Percentiles rank a stretch among this genome's conserved stretches.
These are phyloP conservation scores for Ananas comosus DNA, from an alignment of 176 grass and related monocot genomes.

Conservation along the genomic window DNA sequence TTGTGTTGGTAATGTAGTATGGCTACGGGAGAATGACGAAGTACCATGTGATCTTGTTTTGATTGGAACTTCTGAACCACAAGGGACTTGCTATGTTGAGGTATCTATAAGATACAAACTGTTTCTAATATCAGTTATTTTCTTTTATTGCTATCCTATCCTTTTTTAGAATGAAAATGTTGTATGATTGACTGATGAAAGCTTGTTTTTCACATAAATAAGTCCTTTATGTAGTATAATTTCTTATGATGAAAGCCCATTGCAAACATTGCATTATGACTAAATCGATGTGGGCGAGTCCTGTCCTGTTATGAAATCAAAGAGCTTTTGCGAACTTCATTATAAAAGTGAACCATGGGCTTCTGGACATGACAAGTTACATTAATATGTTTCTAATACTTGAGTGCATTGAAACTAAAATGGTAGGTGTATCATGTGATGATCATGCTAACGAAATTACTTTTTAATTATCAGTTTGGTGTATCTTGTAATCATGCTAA, in stretches of 20 bases:
- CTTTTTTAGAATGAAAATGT: neutral
- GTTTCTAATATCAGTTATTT: neutral
- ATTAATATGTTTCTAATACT: no score
- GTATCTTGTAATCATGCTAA: no score
- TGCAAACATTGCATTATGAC: no score
- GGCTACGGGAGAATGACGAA: conserved; percentile 92
- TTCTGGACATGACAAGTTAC: no score
- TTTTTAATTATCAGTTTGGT: no score
- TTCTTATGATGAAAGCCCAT: no score
- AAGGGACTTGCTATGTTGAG: conserved; percentile 95
- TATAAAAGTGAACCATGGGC: neutral
- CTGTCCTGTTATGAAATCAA: neutral
- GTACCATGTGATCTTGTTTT: conserved; percentile 91
- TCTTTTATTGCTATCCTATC: neutral
- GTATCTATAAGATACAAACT: conserved; percentile 28
- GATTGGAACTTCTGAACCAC: conserved; percentile 77
- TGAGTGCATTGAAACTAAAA: no score
- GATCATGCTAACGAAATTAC: no score
- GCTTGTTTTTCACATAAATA: no score
- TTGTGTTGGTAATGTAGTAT: conserved; percentile 84
- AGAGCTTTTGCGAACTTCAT: neutral
- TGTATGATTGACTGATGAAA: neutral
- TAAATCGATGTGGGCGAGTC: neutral
- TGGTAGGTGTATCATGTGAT: no score
- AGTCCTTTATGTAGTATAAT: no score